Conservation (phyloP, 441 rosid genomes). For the Populus hybrid region DNA sequence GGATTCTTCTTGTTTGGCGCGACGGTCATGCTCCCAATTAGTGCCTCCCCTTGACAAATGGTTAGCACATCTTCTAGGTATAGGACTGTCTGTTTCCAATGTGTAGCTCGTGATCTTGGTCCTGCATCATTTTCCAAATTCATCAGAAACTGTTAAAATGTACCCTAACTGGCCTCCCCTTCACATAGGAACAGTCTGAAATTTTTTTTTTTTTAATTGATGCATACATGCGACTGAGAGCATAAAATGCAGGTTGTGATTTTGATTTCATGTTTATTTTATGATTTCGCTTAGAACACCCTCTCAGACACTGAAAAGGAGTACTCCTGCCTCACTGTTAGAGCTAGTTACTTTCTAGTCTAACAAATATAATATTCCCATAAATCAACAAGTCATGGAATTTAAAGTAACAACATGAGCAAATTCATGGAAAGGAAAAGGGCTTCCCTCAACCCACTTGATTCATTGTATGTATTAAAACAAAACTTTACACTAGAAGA, state of each 20-base stretch:
- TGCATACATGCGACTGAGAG: neutral
- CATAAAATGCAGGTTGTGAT: neutral
- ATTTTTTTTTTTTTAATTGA: neutral
- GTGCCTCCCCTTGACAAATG: constrained; percentile 84
- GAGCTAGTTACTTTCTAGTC: neutral
- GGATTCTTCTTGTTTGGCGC: constrained; percentile 90
- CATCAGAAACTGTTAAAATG: neutral
- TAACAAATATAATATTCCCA: neutral
- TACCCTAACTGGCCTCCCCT: neutral
- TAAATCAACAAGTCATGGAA: neutral
- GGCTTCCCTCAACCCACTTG: neutral
- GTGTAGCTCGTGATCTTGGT: constrained; percentile 72
- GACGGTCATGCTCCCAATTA: constrained; percentile 84
- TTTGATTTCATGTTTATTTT: neutral
- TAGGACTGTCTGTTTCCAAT: constrained; percentile 96
- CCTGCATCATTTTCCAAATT: constrained; percentile 33
- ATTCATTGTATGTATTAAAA: neutral
- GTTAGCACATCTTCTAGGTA: constrained; percentile 93
- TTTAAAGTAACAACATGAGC: neutral
- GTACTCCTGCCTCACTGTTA: neutral
- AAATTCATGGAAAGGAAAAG: neutral
- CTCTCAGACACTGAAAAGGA: neutral
- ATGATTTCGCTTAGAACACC: neutral
- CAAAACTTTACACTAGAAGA: neutral
- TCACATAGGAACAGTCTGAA: neutral